Evolutionary conservation across 2,329 filamentous ascomycete genomes (phyloP).

Genomic region (Trichoderma sp.): DNA sequence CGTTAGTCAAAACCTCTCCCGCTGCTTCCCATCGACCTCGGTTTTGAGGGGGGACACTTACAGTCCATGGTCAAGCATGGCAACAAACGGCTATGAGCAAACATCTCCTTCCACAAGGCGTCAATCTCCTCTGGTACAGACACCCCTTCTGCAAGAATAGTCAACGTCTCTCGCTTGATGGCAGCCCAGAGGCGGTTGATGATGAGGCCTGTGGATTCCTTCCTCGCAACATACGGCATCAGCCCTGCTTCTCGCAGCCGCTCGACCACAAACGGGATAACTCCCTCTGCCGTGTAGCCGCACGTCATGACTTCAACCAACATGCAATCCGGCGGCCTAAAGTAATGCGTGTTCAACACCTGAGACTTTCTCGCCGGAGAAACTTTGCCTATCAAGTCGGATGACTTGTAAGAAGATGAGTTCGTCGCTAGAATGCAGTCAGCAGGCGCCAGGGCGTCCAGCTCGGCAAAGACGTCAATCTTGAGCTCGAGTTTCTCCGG

Average conservation of each 20-base stretch:
- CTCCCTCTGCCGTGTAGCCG: constrained; percentile 46
- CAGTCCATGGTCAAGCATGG: constrained; percentile 32
- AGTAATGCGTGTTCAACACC: constrained; percentile 55
- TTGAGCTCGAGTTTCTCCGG: constrained; percentile 55
- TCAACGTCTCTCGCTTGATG: constrained; percentile 55
- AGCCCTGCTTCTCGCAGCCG: constrained; percentile 46
- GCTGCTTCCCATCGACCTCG: no score
- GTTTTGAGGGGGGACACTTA: constrained; percentile 45
- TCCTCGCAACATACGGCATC: constrained; percentile 46
- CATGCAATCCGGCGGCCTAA: constrained; percentile 51
- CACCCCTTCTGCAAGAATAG: constrained; percentile 54
- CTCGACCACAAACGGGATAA: constrained; percentile 51
- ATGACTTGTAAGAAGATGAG: constrained; percentile 55
- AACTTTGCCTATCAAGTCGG: constrained; percentile 51
- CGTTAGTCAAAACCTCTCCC: not conserved
- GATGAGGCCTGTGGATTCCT: constrained; percentile 56
- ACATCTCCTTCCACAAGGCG: constrained; percentile 48
- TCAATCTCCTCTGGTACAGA: constrained; percentile 54
- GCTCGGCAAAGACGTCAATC: constrained; percentile 49
- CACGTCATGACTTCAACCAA: constrained; percentile 58
- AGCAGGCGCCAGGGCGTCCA: constrained; percentile 46
- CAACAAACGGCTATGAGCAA: constrained; percentile 31
- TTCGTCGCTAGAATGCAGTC: constrained; percentile 56
- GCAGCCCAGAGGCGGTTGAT: constrained; percentile 61
- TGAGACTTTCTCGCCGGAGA: constrained; percentile 41